Percentiles rank a stretch among this genome's conserved stretches.
Conservation (phyloP, 2,329 filamentous ascomycete species). For the Venturia asperata region DNA sequence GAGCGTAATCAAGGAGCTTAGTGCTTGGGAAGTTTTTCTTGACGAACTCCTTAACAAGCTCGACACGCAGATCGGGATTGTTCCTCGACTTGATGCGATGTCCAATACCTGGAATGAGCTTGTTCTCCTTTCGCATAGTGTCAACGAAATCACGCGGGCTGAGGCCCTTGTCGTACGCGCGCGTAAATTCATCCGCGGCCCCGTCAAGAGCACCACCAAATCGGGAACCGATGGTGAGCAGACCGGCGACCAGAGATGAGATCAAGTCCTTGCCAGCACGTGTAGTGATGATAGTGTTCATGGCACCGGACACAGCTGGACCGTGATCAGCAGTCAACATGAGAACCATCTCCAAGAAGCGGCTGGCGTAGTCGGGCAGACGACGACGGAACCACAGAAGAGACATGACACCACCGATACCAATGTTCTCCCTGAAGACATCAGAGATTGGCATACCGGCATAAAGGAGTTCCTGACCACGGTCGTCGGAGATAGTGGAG, state of each 20-base stretch:
- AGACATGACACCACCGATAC: constrained; percentile 99
- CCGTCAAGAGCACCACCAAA: constrained; percentile 98
- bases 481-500: constrained; percentile 98
- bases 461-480: constrained; percentile 97
- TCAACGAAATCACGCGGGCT: constrained; percentile 98
- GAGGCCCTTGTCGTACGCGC: constrained; percentile 95
- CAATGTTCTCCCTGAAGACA: constrained; percentile 97
- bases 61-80: constrained; percentile 98
- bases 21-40: constrained; percentile 93
- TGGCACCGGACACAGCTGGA: constrained; percentile 96
- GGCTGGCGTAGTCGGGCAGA: constrained; percentile 90
- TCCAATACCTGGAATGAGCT: constrained; percentile 98
- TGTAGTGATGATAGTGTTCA: constrained; percentile 99
- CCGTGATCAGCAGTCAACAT: constrained; percentile 99
- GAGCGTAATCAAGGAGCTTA: constrained; percentile 97
- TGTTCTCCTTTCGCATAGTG: constrained; percentile 99
- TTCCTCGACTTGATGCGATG: constrained; percentile 99
- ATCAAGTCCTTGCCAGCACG: constrained; percentile 99
- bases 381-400: constrained; percentile 99
- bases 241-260: constrained; percentile 88
- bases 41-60: constrained; percentile 98
- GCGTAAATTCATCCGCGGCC: constrained; percentile 96
- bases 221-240: constrained; percentile 93
- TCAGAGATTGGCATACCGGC: constrained; percentile 99
- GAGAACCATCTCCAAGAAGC: constrained; percentile 99